phyloP scores from a whole-genome alignment of 345 rosid species.

The Crucihimalaya himalaica region DNA sequence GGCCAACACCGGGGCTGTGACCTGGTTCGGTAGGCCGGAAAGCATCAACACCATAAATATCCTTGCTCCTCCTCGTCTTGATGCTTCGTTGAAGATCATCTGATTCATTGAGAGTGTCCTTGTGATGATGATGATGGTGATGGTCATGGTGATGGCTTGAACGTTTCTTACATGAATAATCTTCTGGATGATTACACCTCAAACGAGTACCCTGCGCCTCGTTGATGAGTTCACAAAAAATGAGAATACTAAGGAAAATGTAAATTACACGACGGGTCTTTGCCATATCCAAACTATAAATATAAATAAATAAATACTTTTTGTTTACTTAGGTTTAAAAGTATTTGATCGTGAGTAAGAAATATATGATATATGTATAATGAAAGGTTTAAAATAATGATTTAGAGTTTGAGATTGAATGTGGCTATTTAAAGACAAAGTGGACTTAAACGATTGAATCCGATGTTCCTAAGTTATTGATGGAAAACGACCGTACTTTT shows the following conservation, averaged over 20 bases:
- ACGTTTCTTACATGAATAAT: conserved; percentile 26
- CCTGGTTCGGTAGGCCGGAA: conserved; percentile 50
- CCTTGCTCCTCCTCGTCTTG: conserved; percentile 16
- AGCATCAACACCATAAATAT: conserved; percentile 29
- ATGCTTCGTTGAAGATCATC: neutral
- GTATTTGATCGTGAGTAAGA: conserved; percentile 8
- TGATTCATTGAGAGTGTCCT: conserved; percentile 1
- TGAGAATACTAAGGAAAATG: conserved; percentile 21
- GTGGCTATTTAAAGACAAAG: conserved; percentile 36
- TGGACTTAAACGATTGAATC: conserved; percentile 29
- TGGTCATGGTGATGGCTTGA: conserved; percentile 19
- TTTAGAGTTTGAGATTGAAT: conserved; percentile 31
- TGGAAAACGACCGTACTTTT: conserved; percentile 36
- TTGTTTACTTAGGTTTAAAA: conserved; percentile 18
- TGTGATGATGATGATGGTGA: conserved; percentile 14
- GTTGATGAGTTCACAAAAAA: conserved; percentile 27
- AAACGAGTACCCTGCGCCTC: conserved; percentile 35
- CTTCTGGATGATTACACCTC: conserved; percentile 23
- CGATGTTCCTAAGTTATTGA: conserved; percentile 25
- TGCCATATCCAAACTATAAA: conserved; percentile 23
- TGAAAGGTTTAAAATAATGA: conserved; percentile 1
- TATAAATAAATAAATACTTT: neutral
- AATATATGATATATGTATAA: conserved; percentile 4
- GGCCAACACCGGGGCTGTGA: conserved; percentile 58
- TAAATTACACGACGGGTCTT: conserved; percentile 29